Conservation (phyloP, 78 protist genomes). For the Trichosphaerium sp. region DNA sequence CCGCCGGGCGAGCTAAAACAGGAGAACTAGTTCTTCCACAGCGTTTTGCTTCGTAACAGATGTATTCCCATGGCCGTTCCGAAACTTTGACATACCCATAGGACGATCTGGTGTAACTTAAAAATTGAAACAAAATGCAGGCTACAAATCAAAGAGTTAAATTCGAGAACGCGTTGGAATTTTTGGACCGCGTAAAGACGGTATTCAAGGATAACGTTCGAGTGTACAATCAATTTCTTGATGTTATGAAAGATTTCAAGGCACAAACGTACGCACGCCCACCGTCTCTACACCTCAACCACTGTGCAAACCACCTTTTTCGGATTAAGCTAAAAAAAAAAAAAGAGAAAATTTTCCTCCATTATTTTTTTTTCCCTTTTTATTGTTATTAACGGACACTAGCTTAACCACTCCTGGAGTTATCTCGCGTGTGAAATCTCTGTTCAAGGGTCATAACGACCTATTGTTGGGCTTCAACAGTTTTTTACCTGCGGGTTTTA, state of each 20-base stretch:
- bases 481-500: conserved; percentile 81
- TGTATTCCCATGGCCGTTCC: too few relatives aligned
- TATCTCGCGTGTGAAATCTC: conserved; percentile 62
- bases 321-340: too few relatives aligned
- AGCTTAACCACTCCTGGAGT: conserved; percentile 85
- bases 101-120: too few relatives aligned
- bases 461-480: conserved; percentile 85
- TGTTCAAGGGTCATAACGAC: conserved; percentile 71
- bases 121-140: too few relatives aligned
- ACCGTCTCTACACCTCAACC: background rate
- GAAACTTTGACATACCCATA: too few relatives aligned
- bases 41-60: too few relatives aligned
- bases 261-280: conserved; percentile 28
- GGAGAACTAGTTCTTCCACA: too few relatives aligned
- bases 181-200: conserved; percentile 75
- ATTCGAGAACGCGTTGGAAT: conserved; percentile 72
- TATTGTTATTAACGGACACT: background rate
- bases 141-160: conserved; percentile 26
- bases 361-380: too few relatives aligned
- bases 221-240: conserved; percentile 83
- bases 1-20: too few relatives aligned
- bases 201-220: conserved; percentile 32
- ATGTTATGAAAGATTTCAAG: conserved; percentile 89
- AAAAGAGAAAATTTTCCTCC: too few relatives aligned
- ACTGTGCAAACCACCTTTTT: too few relatives aligned